Evolutionary conservation across 1,284 basidiomycete genomes (phyloP), one percentile per base, ranked within the genome.

Genomic region (Ustilago curta): DNA sequence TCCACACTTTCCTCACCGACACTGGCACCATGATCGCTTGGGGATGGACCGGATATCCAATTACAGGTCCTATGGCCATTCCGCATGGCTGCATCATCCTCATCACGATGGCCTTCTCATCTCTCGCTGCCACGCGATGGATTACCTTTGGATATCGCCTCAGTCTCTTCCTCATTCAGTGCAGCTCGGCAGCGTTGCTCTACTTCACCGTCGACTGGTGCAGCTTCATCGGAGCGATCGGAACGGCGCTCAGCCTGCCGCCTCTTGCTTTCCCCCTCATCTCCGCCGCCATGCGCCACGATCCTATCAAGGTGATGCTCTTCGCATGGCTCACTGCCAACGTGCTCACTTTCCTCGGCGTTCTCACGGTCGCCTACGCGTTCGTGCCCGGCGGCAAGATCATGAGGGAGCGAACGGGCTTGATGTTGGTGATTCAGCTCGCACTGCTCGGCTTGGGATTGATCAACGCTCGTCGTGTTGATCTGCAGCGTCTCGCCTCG

Each of bases 31-130:
- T 95, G 59, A 89, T 96, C 68, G 90, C 93, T 2, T 96, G 93
- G 92, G 91, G 92, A 0, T 97, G 94, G 93, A 92, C 92, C 0
- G 95, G 95, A 2, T 96, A 91, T 77, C 93, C 95, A 0, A 80
- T 89, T 65, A 88, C 86, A 21, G 81, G 81, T 14, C 81, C 80
- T 8, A 78, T 91, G 9, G 91, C 93, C 2, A 90, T 93, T 79
- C 86, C 91, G 2, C 91, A 93, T 80, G 91, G 91, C 21, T 88
- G 49, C 54, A 75, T 69, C 52, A 71, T 70, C 40, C 54, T 69
- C 21, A n/a, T 68, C 45, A 59, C 72, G 16, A 71, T 75, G 63
- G 72, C 72, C 16, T 66, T 75, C 16, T 62, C 73, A n/a, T 83
- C 84, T 3, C 88, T 89, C 44, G 87, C 89, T 12, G 89, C 88